These are phyloP conservation scores for Xerocomus spinulosus DNA, from an alignment of 768 basidiomycete species.

Conservation along the genomic window DNA sequence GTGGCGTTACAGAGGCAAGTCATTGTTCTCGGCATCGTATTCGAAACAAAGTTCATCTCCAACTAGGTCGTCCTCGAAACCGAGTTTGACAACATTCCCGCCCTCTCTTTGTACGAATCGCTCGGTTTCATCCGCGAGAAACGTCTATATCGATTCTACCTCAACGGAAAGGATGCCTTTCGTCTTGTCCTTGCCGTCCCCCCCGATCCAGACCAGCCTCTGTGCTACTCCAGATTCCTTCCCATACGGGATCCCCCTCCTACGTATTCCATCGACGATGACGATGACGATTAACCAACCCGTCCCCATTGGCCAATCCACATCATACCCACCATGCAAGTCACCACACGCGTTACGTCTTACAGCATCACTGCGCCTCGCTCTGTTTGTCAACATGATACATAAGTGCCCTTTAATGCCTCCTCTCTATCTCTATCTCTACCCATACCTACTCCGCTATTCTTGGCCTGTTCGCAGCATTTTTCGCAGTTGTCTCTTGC, in stretches of 20 bases:
- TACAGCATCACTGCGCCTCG: slow-evolving; percentile 5
- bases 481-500: background rate
- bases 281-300: slow-evolving; percentile 24
- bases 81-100: slow-evolving; percentile 87
- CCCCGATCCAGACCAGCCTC: slow-evolving; percentile 25
- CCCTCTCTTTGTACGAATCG: slow-evolving; percentile 83
- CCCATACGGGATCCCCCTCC: slow-evolving; percentile 18
- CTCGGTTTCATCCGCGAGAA: slow-evolving; percentile 97
- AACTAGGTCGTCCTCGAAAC: slow-evolving; percentile 92
- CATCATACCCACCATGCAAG: slow-evolving; percentile 14
- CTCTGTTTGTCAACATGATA: slow-evolving; percentile 5
- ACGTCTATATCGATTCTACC: slow-evolving; percentile 88
- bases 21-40: background rate
- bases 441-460: slow-evolving; percentile 5
- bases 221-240: slow-evolving; percentile 5
- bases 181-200: slow-evolving; percentile 68
- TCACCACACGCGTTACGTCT: slow-evolving; percentile 1
- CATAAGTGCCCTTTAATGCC: slow-evolving; percentile 9
- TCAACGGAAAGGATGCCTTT: slow-evolving; percentile 96
- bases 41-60: background rate
- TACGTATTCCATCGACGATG: slow-evolving; percentile 20
- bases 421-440: background rate
- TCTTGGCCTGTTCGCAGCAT: background rate
- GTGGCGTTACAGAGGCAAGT: slow-evolving; percentile 83
- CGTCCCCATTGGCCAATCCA: background rate